Evolutionary conservation across 768 basidiomycete species (phyloP).

Genomic region (Suillus discolor): DNA sequence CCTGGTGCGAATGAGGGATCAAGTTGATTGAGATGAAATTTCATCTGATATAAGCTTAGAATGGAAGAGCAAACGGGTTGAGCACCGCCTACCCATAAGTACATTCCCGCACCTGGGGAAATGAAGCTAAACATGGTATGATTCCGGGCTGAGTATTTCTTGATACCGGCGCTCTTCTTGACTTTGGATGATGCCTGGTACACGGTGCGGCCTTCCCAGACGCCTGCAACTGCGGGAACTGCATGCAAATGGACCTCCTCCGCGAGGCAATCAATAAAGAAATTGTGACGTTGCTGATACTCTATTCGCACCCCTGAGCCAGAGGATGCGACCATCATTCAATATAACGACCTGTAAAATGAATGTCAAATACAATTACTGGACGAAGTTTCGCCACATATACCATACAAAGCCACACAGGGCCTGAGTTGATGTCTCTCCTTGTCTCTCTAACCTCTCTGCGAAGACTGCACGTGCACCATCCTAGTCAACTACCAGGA

Average conservation of each 20-base stretch:
- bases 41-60: slow-evolving; percentile 42
- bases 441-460: slow-evolving; percentile 69
- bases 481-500: slow-evolving; percentile 77
- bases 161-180: slow-evolving; percentile 24
- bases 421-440: slow-evolving; percentile 68
- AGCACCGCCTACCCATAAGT: slow-evolving; percentile 54
- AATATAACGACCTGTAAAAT: slow-evolving; percentile 54
- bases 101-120: slow-evolving; percentile 85
- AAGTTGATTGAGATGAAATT: slow-evolving; percentile 58
- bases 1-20: slow-evolving; percentile 44
- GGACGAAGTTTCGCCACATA: slow-evolving; percentile 5
- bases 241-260: slow-evolving; percentile 62
- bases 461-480: slow-evolving; percentile 80
- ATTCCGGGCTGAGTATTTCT: slow-evolving; percentile 39
- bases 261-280: slow-evolving; percentile 62
- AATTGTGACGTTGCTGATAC: slow-evolving; percentile 61
- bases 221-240: slow-evolving; percentile 28
- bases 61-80: slow-evolving; percentile 18
- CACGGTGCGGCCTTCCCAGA: slow-evolving; percentile 41
- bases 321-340: slow-evolving; percentile 69
- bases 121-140: slow-evolving; percentile 63
- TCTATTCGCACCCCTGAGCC: slow-evolving; percentile 69
- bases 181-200: slow-evolving; percentile 48
- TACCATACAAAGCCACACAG: slow-evolving; percentile 73
- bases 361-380: slow-evolving; percentile 4